phyloP scores from a whole-genome alignment of 352 stramenopile genomes.

The Globisporangium alternatum region DNA sequence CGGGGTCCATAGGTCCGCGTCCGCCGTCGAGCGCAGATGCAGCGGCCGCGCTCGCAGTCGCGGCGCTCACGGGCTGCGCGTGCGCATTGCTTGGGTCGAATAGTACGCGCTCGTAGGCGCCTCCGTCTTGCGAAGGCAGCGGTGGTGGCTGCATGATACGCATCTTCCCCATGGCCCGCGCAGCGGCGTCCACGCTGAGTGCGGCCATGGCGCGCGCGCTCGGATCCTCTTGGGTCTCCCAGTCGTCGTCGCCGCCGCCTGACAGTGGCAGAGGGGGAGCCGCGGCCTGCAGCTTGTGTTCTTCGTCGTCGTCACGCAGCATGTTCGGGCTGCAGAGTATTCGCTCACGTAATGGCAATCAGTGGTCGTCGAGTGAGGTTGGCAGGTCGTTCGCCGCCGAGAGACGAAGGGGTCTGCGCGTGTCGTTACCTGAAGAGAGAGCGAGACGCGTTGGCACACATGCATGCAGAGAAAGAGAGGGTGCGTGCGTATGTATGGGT shows the following conservation, averaged over 20 bases:
- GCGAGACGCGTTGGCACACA: background rate
- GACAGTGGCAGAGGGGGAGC: background rate
- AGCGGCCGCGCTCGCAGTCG: slow-evolving; percentile 49
- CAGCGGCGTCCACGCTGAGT: slow-evolving; percentile 18
- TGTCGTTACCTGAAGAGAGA: background rate
- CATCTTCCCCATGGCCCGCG: slow-evolving; percentile 32
- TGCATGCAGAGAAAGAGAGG: background rate
- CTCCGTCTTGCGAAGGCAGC: slow-evolving; percentile 36
- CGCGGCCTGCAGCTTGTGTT: background rate
- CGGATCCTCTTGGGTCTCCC: slow-evolving; percentile 33
- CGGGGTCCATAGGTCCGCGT: slow-evolving; percentile 64
- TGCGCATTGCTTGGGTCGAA: slow-evolving; percentile 28
- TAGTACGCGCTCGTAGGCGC: slow-evolving; percentile 35
- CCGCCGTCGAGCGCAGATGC: slow-evolving; percentile 17
- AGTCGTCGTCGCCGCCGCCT: slow-evolving; percentile 28
- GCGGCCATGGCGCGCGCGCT: slow-evolving; percentile 8
- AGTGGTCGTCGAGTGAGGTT: background rate
- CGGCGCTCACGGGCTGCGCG: slow-evolving; percentile 43
- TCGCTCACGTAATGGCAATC: slow-evolving; percentile 1
- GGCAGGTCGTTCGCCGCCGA: background rate
- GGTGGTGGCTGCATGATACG: slow-evolving; percentile 38
- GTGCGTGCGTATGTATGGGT: background rate
- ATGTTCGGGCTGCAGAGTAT: background rate
- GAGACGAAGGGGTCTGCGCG: background rate
- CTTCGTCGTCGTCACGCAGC: background rate